Percentiles rank a stretch among this genome's conserved stretches.
phyloP scores from a whole-genome alignment of 2,329 filamentous ascomycete genomes.

The Rutstroemia sp. region DNA sequence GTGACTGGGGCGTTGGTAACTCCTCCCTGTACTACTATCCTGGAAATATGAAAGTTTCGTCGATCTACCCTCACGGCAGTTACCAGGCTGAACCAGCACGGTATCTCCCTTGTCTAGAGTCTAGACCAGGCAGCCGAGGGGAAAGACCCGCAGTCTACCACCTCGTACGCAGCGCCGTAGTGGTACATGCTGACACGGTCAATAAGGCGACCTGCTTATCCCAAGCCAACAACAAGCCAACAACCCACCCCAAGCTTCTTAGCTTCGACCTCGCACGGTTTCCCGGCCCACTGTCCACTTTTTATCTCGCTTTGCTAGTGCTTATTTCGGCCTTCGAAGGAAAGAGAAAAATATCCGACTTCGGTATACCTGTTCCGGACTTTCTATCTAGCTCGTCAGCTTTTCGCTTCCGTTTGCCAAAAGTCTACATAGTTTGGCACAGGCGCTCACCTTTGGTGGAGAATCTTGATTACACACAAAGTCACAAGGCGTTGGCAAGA shows the following conservation, averaged over 20 bases:
- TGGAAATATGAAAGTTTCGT: slow-evolving; percentile 12
- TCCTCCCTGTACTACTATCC: slow-evolving; percentile 13
- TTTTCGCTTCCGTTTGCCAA: slow-evolving; percentile 14
- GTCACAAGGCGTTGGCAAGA: background rate
- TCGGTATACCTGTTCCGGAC: slow-evolving; percentile 6
- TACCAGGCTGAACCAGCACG: slow-evolving; percentile 13
- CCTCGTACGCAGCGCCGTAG: slow-evolving; percentile 1
- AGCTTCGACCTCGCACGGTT: slow-evolving; percentile 5
- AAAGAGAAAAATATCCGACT: slow-evolving; percentile 14
- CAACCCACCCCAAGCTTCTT: slow-evolving; percentile 11
- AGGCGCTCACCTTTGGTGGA: background rate
- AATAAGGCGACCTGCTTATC: slow-evolving; percentile 5
- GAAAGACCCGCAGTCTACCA: slow-evolving; percentile 2
- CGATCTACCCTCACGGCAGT: slow-evolving; percentile 15
- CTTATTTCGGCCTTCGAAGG: slow-evolving; percentile 24
- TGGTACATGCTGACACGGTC: slow-evolving; percentile 2
- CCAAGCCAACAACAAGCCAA: background rate
- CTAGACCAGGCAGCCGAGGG: slow-evolving; percentile 1
- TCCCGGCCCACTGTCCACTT: background rate
- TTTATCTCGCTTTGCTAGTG: slow-evolving; percentile 18
- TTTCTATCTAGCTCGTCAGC: slow-evolving; percentile 16
- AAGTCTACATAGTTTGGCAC: background rate
- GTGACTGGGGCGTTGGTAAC: slow-evolving; percentile 7
- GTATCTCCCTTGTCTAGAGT: background rate
- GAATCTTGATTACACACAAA: background rate